phyloP scores from a whole-genome alignment of 108 stramenopile species.

The Skeletonema tropicum region DNA sequence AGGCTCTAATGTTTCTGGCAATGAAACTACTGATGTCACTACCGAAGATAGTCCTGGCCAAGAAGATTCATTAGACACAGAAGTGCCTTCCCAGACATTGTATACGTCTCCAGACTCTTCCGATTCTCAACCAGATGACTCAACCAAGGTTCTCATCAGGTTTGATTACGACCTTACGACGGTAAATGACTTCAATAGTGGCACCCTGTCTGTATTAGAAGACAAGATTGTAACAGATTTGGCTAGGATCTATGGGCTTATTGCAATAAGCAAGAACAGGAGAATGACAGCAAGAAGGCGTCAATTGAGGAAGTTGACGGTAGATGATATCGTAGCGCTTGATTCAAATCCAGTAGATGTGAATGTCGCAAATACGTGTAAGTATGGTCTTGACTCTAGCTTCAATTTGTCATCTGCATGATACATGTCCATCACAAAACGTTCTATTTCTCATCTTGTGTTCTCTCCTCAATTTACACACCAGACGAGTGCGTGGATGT shows the following conservation, averaged over 20 bases:
- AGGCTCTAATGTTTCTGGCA: too few species aligned
- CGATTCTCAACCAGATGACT: background rate
- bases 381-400: background rate
- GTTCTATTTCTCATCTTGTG: background rate
- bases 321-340: constrained; percentile 4
- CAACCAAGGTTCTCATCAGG: background rate
- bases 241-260: background rate
- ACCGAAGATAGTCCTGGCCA: background rate
- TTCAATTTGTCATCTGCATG: background rate
- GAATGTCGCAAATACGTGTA: background rate
- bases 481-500: background rate
- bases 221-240: background rate
- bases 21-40: background rate
- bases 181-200: background rate
- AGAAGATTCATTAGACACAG: background rate
- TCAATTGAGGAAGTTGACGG: background rate
- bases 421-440: background rate
- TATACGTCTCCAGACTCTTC: background rate
- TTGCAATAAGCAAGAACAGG: background rate
- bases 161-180: constrained; percentile 2
- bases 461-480: background rate
- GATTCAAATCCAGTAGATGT: background rate
- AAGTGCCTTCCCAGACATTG: background rate
- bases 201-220: background rate
- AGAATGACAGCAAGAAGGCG: background rate